These are phyloP conservation scores for Singerocomus rubriflavus DNA, from an alignment of 1,284 basidiomycete genomes.

Conservation along the genomic window DNA sequence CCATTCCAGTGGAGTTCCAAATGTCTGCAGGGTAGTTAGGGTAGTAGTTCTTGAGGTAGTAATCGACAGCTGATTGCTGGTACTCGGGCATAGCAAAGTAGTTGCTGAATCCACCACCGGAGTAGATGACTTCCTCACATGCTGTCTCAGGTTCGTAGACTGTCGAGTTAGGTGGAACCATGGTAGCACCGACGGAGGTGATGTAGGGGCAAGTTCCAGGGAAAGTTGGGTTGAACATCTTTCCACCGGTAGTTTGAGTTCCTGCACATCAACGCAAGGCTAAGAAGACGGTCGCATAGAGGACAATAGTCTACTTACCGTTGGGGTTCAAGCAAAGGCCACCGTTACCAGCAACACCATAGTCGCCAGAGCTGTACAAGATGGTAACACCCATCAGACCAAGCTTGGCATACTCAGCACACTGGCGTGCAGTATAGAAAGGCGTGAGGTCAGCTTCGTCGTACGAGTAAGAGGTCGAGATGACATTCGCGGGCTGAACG, in stretches of 20 bases:
- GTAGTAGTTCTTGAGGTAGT: no score
- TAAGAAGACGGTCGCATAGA: not conserved
- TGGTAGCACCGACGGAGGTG: conserved; percentile 56
- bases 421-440: conserved; percentile 42
- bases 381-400: conserved; percentile 42
- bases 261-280: conserved; percentile 13
- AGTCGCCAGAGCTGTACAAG: conserved; percentile 39
- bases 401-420: conserved; percentile 47
- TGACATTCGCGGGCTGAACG: conserved; percentile 36
- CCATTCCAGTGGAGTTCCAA: conserved; percentile 49
- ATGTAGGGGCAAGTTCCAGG: conserved; percentile 57
- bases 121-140: conserved; percentile 31
- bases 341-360: conserved; percentile 39
- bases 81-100: conserved; percentile 39
- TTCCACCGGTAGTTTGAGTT: conserved; percentile 24
- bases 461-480: conserved; percentile 44
- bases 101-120: conserved; percentile 47
- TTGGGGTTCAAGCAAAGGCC: conserved; percentile 31
- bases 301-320: conserved; percentile 8
- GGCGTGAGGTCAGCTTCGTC: conserved; percentile 41
- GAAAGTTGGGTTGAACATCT: conserved; percentile 47
- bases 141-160: conserved; percentile 38
- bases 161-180: conserved; percentile 41
- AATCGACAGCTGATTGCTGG: no score
- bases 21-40: conserved; percentile 41